Base-by-base conservation (phyloP, 1,139 yeast genomes). In the Hyphopichia burtonii region DNA sequence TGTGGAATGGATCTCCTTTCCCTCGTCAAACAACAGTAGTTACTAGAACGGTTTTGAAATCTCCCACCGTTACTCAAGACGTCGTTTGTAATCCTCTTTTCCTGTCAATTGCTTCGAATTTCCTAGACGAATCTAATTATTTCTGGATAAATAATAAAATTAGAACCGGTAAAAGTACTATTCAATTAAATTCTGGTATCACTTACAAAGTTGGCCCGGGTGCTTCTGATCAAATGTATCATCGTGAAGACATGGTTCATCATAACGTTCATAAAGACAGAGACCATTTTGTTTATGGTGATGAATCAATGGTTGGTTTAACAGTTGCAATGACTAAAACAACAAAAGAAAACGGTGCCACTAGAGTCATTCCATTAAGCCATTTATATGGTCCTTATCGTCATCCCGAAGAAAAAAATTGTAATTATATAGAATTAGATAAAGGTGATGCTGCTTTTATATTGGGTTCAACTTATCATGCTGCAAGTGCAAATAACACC, bases 171-270 rank as follows among this genome's bases (percentile, higher is more conserved):
- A 44, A 43, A 32, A 50, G 54, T 14, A 51, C 51, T 20, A 51
- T 56, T 31, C 62, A 54, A 28, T 46, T 46, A 14, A 53, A 56
- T 31, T 58, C 59, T 15, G 52, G 57, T 2, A 59, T 61, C 39
- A 50, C 58, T n/a, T 60, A 57, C 38, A 50, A 60, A 33, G 55
- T 61, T 36, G 60, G 63, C 0, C 63, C 63, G 3, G 58, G 55
- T 15, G 58, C 61, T n/a, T 38, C 36, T 3, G 49, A 44, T 28
- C 63, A 58, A 42, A 52, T 47, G 14, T 41, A 54, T 11, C 63
- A 58, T 41, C 43, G 63, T 16, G 62, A 58, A 39, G 63, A 58
- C 38, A 48, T 47, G 35, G 39, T 53, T 12, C 59, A 58, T 38
- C 61, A 58, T 40, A 56, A 53, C 27, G 42, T 54, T 18, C 46